Conservation (phyloP, 148 eudicot species). For the Rhododendron ferrugineum region DNA sequence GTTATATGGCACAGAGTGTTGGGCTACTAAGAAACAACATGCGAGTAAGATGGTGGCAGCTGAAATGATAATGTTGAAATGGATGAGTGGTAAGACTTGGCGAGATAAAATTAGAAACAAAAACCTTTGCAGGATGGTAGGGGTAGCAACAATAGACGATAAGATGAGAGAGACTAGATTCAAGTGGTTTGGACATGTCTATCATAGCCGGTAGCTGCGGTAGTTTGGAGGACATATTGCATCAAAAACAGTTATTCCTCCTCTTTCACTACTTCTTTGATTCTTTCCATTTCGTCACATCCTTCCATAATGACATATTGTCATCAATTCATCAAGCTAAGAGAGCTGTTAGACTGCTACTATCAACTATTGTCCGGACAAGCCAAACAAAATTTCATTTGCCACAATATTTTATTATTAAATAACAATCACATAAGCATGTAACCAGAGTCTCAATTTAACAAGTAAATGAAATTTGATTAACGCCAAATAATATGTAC, state of each 20-base stretch:
- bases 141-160: neutral
- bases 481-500: neutral
- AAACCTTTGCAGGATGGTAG: neutral
- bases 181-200: neutral
- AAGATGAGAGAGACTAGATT: neutral
- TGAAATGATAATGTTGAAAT: neutral
- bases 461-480: neutral
- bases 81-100: neutral
- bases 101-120: neutral
- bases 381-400: neutral
- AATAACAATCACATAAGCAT: neutral
- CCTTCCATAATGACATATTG: neutral
- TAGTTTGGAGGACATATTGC: neutral
- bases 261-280: neutral
- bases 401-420: neutral
- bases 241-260: neutral
- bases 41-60: neutral
- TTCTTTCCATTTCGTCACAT: neutral
- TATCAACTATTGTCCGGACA: neutral
- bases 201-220: neutral
- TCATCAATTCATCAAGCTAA: neutral
- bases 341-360: neutral
- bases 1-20: neutral
- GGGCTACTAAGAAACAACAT: neutral
- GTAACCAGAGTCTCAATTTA: neutral